phyloP scores from a whole-genome alignment of 345 rosid genomes.

The Arabis alpina region DNA sequence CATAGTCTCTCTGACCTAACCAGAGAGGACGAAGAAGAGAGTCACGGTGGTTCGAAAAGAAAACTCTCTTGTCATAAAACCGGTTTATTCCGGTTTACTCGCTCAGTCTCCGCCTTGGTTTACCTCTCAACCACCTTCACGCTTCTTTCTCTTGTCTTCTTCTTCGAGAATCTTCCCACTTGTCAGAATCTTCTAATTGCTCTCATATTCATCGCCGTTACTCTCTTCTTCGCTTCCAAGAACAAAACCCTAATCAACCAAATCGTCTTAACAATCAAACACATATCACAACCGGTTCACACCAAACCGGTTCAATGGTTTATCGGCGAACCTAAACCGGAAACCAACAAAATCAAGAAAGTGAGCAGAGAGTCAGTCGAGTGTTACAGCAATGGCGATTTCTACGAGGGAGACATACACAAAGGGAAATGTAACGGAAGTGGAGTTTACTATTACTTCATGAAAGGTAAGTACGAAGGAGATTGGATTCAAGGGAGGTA shows the following conservation, averaged over 20 bases:
- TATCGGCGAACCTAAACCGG: constrained; percentile 56
- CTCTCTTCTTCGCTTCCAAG: constrained; percentile 71
- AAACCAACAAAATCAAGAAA: constrained; percentile 22
- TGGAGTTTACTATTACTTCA: constrained; percentile 75
- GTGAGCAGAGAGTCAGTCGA: constrained; percentile 73
- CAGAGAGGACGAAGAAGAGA: constrained; percentile 35
- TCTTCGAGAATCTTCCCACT: constrained; percentile 51
- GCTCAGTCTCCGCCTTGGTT: constrained; percentile 54
- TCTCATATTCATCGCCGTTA: constrained; percentile 63
- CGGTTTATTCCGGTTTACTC: constrained; percentile 52
- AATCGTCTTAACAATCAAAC: constrained; percentile 44
- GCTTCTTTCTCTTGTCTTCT: constrained; percentile 46
- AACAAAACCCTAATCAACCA: constrained; percentile 63
- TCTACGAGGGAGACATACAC: constrained; percentile 83
- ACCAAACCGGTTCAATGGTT: constrained; percentile 70
- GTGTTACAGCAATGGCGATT: constrained; percentile 82
- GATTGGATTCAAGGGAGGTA: constrained; percentile 85
- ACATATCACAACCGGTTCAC: constrained; percentile 28
- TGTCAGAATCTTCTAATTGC: constrained; percentile 73
- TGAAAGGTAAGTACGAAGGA: constrained; percentile 78
- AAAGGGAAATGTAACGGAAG: constrained; percentile 76
- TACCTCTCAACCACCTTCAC: constrained; percentile 49
- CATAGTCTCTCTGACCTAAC: constrained; percentile 63
- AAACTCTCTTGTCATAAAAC: constrained; percentile 44
- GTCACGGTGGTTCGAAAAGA: constrained; percentile 31